Conservation (phyloP, 306 rosid genomes). For the Glycine latifolia region DNA sequence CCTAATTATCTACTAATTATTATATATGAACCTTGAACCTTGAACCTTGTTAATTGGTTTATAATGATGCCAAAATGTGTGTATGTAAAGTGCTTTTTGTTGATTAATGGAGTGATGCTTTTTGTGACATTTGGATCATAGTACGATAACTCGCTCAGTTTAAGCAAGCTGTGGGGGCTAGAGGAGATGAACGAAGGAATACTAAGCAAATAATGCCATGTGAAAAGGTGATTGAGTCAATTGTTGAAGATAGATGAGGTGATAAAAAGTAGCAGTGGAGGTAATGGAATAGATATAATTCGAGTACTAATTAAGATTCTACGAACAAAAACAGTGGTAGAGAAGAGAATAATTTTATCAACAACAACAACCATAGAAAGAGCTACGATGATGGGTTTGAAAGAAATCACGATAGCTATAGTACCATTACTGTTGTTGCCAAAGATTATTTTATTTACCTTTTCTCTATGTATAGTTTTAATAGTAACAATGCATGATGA, state of each 20-base stretch:
- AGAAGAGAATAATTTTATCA: constrained; percentile 47
- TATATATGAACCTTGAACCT: too few relatives aligned
- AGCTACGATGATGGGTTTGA: constrained; percentile 4
- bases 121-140: background rate
- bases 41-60: background rate
- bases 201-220: constrained; percentile 33
- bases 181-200: constrained; percentile 9
- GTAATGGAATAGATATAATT: constrained; percentile 33
- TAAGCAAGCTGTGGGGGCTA: background rate
- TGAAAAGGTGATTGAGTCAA: constrained; percentile 24
- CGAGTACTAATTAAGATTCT: constrained; percentile 32
- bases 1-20: too few relatives aligned
- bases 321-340: constrained; percentile 27
- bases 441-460: background rate
- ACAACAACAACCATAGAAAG: constrained; percentile 3
- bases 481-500: background rate
- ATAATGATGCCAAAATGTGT: background rate
- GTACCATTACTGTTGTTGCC: background rate
- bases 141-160: background rate
- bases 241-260: constrained; percentile 26
- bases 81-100: background rate
- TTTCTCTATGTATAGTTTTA: background rate
- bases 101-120: constrained; percentile 10
- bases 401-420: background rate
- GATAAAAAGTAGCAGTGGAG: constrained; percentile 31